Base-by-base conservation (phyloP, 139 green algal genomes). In the Tetraselmis striata region DNA sequence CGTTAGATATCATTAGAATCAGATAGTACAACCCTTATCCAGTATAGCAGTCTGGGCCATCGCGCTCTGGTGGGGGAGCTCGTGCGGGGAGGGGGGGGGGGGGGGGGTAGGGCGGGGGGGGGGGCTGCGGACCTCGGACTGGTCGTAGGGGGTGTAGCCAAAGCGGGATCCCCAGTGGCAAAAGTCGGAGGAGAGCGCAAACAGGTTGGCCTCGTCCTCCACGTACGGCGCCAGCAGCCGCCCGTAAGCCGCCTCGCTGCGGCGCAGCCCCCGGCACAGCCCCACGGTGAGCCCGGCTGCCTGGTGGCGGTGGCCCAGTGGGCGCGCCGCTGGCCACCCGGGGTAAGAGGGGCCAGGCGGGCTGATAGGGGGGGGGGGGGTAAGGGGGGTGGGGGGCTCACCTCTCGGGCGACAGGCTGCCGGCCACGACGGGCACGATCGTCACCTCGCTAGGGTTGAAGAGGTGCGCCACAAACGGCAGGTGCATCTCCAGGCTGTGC, bases 401-500 rank as follows among this genome's bases (percentile, higher is more conserved):
- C 90, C 83, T 84, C 1, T 95, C 87, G 0, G 85, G 28, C 1
- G 31, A 89, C 0, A 99, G 82, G 0, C 95, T 87, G 1, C 96
- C 96, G 5, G 99, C 93, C 90, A 99, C 94, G 80, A 99, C 98
- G 31, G 96, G 96, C 23, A 99, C 93, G 28, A 99, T 81, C 18
- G 59, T 95, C 86, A 94, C 96, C 1, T 84, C 80, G 2, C 2
- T 28, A 1, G 31, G 24, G 23, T 77, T 31, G 92, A 95, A 92
- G 28, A 89, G 83, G 30, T 90, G 83, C 25, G 82, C 76, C 45
- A 99, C 94, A 89, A 95, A 99, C 0, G 95, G 94, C 59, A 95
- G 90, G 87, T 99, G 96, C 85, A 99, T 89, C 89, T 99, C 96
- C 79, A 99, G 84, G 82, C 88, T 95, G 90, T 99, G 96, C 87